These are phyloP conservation scores for Paxillus involutus DNA, from an alignment of 768 basidiomycete genomes.

Conservation along the genomic window DNA sequence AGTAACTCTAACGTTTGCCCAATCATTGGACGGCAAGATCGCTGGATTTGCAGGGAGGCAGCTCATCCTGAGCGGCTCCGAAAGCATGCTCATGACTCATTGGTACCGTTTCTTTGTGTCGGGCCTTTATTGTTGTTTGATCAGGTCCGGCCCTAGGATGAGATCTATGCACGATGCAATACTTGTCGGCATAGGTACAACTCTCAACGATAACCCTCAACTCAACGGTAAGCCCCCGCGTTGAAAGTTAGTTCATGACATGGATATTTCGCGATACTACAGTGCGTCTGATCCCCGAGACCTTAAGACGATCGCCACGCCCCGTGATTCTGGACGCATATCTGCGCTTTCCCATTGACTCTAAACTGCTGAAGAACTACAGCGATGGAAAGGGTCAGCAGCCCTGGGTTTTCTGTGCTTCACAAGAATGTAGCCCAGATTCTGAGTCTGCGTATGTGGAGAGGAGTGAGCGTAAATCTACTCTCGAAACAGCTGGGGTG, in stretches of 20 bases:
- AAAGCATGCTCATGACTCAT: constrained; percentile 94
- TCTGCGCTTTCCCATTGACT: constrained; percentile 63
- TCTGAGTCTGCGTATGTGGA: constrained; percentile 7
- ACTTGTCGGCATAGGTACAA: constrained; percentile 86
- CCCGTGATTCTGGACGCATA: constrained; percentile 83
- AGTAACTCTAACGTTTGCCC: constrained; percentile 84
- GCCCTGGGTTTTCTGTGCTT: constrained; percentile 70
- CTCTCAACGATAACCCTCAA: constrained; percentile 90
- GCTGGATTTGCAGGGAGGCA: constrained; percentile 73
- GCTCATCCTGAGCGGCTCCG: constrained; percentile 78
- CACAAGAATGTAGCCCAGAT: constrained; percentile 6
- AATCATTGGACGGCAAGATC: constrained; percentile 87
- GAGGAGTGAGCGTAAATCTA: constrained; percentile 34
- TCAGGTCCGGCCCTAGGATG: constrained; percentile 55
- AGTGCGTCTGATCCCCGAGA: constrained; percentile 59
- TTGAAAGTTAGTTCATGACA: not conserved
- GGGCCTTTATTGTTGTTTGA: not conserved
- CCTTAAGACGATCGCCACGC: constrained; percentile 53
- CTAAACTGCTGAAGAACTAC: constrained; percentile 72
- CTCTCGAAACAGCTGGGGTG: constrained; percentile 67
- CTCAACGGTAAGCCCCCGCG: constrained; percentile 68
- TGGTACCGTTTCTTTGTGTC: constrained; percentile 47
- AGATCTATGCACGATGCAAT: constrained; percentile 92
- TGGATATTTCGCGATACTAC: constrained; percentile 1
- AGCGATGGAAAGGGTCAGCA: constrained; percentile 55